Conservation (phyloP, 2,329 filamentous ascomycete genomes). For the Beauveria medogensis region DNA sequence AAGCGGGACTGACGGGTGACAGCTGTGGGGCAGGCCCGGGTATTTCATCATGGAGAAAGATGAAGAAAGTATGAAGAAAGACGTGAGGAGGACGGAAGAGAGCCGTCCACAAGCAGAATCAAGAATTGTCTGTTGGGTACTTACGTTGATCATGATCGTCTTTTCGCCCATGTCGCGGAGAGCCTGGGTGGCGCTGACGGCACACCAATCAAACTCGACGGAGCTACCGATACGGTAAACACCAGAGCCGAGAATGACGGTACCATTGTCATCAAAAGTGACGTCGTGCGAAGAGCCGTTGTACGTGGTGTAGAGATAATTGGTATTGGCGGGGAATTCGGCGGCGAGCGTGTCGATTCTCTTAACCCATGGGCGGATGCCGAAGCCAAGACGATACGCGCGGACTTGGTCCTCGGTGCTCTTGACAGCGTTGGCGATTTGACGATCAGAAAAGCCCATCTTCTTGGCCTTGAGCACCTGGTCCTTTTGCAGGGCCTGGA, state of each 20-base stretch:
- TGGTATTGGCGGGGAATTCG: constrained; percentile 90
- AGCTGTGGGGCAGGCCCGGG: background rate
- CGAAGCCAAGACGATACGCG: constrained; percentile 73
- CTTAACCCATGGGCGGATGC: constrained; percentile 93
- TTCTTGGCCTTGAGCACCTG: constrained; percentile 90
- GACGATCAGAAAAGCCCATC: constrained; percentile 92
- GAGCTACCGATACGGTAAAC: constrained; percentile 97
- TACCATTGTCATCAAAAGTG: constrained; percentile 85
- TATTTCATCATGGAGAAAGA: background rate
- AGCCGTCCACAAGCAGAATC: too few species aligned
- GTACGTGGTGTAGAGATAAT: constrained; percentile 97
- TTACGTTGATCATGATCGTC: constrained; percentile 91
- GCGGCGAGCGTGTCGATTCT: constrained; percentile 96
- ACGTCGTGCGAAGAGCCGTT: constrained; percentile 93
- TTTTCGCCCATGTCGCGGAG: constrained; percentile 85
- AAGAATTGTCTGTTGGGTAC: constrained; percentile 17
- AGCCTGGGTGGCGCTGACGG: constrained; percentile 79
- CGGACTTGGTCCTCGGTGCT: constrained; percentile 86
- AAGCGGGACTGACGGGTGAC: background rate
- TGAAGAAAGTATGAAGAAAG: background rate
- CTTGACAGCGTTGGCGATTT: constrained; percentile 81
- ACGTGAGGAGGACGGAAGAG: too few species aligned
- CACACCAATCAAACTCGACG: constrained; percentile 98
- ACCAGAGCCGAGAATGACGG: constrained; percentile 82
- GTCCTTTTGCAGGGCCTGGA: constrained; percentile 81